Evolutionary conservation across 345 rosid genomes (phyloP), one percentile per base, ranked within the genome.

Genomic region (Aquilaria sinensis): DNA sequence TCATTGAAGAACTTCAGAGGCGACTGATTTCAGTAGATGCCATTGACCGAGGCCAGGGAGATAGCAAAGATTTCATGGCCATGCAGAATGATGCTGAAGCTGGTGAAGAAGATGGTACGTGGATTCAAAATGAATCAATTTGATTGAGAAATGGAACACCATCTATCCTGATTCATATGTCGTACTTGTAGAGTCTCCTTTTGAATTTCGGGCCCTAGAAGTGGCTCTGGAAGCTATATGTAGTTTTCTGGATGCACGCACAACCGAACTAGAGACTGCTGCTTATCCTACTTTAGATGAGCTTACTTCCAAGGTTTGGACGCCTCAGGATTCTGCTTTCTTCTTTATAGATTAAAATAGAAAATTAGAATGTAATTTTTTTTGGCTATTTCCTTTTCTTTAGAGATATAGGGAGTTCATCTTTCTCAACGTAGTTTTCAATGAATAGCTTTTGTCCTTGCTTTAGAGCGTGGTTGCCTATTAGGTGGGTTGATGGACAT

Each of bases 211-310:
- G 14, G 97, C 99, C 0, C 65, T 94, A 66, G 96, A 94, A 77
- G 96, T 94, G 54, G 95, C 90, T 64, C 78, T 94, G 80, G 99
- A 94, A 77, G 94, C 99, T 57, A 87, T 90, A 5, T 94, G 97
- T 67, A 94, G 96, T 74, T 90, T 80, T 76, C 84, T 94, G 53
- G 95, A 85, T 72, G 95, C 96, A 46, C 92, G 97, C 10, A 82
- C 99, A 0, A 84, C 90, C 37, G 96, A 94, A 41, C 69, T 94
- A 52, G 99, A 90, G 83, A 69, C 87, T 64, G 88, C 81, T 65
- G 97, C 99, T 63, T 94, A 94, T 76, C 99, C 99, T 72, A 96
- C 97, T 70, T 73, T 94, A 62, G 99, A 94, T 68, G 97, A 85
- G 74, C 96, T 94, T 64, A 87, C 99, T 53, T 90, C 96, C 64